Evolutionary conservation across 805 yeast species (phyloP).

Genomic region (Cyberlindnera meyerae): DNA sequence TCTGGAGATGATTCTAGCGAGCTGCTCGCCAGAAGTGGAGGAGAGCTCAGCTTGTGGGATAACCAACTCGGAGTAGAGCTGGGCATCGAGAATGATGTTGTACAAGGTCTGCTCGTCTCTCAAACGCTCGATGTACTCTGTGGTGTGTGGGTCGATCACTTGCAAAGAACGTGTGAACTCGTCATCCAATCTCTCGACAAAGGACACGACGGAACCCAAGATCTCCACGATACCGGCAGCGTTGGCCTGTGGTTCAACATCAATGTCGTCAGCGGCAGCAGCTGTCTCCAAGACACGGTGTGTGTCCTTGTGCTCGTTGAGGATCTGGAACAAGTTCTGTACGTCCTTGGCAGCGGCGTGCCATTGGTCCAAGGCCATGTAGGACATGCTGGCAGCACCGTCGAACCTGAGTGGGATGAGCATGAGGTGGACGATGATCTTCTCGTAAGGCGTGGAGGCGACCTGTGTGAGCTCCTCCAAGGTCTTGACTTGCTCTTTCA

Average conservation of each 20-base stretch:
- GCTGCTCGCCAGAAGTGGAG: constrained; percentile 37
- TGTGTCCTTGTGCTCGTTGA: constrained; percentile 53
- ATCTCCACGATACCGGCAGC: constrained; percentile 66
- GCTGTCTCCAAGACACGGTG: constrained; percentile 80
- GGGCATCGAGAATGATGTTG: constrained; percentile 74
- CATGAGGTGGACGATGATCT: constrained; percentile 70
- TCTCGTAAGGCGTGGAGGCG: constrained; percentile 64
- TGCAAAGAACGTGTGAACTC: constrained; percentile 87
- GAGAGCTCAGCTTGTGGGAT: constrained; percentile 37
- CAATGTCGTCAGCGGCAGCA: constrained; percentile 61
- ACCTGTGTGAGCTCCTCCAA: constrained; percentile 55
- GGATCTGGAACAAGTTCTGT: constrained; percentile 53
- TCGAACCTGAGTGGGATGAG: constrained; percentile 88
- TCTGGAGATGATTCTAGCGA: constrained; percentile 71
- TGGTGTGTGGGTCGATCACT: constrained; percentile 89
- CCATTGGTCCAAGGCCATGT: constrained; percentile 83
- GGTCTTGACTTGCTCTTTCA: constrained; percentile 65
- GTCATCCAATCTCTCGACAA: constrained; percentile 91
- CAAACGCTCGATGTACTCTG: constrained; percentile 86
- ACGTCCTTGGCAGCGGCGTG: constrained; percentile 60
- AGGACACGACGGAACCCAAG: constrained; percentile 79
- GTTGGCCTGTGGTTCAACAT: constrained; percentile 60
- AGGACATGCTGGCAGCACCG: constrained; percentile 57
- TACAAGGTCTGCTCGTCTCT: constrained; percentile 81
- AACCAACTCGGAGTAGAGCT: constrained; percentile 72